These are phyloP conservation scores for Trypanosoma boissoni DNA, from an alignment of 208 protist species.

Conservation along the genomic window DNA sequence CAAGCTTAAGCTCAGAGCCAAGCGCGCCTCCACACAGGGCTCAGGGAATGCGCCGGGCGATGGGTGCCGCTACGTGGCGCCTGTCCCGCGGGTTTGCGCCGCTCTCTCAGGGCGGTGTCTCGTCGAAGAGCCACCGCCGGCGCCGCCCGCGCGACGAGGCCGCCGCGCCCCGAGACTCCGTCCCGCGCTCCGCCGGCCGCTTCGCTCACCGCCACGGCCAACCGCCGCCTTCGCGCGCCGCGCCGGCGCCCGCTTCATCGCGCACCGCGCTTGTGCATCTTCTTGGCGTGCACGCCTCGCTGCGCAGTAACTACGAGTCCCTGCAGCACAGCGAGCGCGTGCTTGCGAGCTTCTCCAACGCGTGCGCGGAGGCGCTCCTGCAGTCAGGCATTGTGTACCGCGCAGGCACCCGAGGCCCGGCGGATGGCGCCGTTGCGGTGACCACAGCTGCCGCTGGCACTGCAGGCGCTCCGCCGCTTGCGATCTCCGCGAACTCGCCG, in stretches of 20 bases:
- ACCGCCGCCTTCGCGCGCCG: background rate
- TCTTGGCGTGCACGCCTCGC: slow-evolving; percentile 31
- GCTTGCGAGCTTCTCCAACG: slow-evolving; percentile 26
- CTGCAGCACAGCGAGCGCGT: slow-evolving; percentile 29
- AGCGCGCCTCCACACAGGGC: too few relatives aligned
- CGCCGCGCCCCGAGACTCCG: background rate
- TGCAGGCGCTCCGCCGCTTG: too few relatives aligned
- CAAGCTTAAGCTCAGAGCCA: too few relatives aligned
- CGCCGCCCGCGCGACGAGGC: slow-evolving; percentile 2
- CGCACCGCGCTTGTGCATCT: slow-evolving; percentile 28
- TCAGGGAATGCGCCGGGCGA: slow-evolving; percentile 4
- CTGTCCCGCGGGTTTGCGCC: background rate
- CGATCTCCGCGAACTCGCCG: background rate
- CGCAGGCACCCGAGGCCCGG: too few relatives aligned
- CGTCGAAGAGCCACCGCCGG: background rate
- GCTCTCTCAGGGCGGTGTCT: background rate
- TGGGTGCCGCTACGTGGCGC: slow-evolving; percentile 11
- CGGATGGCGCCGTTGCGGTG: too few relatives aligned
- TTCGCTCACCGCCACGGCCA: slow-evolving; percentile 18
- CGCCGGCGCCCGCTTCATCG: background rate
- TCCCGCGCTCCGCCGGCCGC: too few relatives aligned
- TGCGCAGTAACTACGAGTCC: slow-evolving; percentile 37
- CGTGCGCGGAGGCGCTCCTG: slow-evolving; percentile 35
- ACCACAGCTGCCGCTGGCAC: too few relatives aligned
- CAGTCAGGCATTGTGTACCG: slow-evolving; percentile 12